A percentile compares a stretch with the other conserved stretches of the same genome.
phyloP scores from a whole-genome alignment of 225 moss, liverwort and hornwort species.

The Thuidium tamariscinum region DNA sequence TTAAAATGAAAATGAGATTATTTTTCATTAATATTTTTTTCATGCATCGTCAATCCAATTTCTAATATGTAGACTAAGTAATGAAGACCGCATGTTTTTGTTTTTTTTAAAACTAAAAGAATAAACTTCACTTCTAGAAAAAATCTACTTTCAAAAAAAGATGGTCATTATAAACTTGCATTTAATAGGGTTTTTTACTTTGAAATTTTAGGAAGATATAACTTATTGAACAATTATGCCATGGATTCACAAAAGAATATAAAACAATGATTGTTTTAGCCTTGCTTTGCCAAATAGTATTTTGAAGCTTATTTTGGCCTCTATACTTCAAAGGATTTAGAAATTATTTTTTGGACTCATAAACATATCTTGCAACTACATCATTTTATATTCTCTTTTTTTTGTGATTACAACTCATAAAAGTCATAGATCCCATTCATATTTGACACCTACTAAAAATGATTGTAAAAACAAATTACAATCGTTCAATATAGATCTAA shows the following conservation, averaged over 20 bases:
- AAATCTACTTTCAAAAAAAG: background rate
- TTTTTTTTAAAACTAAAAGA: background rate
- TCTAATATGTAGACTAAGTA: background rate
- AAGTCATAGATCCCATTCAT: background rate
- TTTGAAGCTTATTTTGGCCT: background rate
- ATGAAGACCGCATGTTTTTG: background rate
- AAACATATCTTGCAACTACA: background rate
- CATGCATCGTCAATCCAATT: background rate
- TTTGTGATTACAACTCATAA: background rate
- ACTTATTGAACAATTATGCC: rapidly evolving
- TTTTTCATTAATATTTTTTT: background rate
- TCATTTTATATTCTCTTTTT: background rate
- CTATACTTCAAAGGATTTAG: background rate
- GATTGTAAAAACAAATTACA: background rate
- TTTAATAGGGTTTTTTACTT: rapidly evolving
- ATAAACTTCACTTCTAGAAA: background rate
- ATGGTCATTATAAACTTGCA: background rate
- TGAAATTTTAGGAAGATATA: background rate
- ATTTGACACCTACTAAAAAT: background rate
- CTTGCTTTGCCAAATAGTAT: background rate
- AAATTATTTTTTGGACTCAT: background rate
- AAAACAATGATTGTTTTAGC: background rate
- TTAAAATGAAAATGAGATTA: background rate
- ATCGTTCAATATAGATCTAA: background rate
- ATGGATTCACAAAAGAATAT: background rate